Evolutionary conservation across 352 stramenopile species (phyloP).

Genomic region (Elongisporangium anandrum): DNA sequence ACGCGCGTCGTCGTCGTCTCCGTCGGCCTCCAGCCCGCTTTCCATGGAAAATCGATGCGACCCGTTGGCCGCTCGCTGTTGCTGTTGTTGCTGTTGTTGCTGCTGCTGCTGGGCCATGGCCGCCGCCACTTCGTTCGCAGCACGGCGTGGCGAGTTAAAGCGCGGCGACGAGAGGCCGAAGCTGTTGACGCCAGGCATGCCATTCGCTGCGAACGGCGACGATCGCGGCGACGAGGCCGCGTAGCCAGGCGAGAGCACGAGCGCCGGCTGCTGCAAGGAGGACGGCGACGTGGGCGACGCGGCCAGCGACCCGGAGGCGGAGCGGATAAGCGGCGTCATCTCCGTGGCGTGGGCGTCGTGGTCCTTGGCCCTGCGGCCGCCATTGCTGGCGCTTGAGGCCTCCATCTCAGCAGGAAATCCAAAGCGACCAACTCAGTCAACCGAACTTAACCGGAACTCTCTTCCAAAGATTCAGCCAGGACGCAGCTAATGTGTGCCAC

Average conservation of each 20-base stretch:
- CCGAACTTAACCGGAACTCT: neutral
- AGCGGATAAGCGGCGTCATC: constrained; percentile 53
- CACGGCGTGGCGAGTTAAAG: neutral
- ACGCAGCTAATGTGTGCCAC: neutral
- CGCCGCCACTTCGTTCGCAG: neutral
- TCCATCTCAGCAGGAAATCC: constrained; percentile 1
- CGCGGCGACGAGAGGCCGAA: neutral
- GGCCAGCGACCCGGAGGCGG: constrained; percentile 5
- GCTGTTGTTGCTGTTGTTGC: neutral
- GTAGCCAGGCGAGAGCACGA: constrained; percentile 38
- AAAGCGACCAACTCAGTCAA: neutral
- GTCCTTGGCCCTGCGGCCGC: constrained; percentile 1
- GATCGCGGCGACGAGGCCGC: constrained; percentile 37
- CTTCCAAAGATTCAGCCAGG: neutral
- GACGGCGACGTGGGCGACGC: constrained; percentile 1
- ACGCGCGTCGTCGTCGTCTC: constrained; percentile 13
- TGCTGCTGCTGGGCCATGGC: neutral
- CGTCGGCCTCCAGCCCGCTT: neutral
- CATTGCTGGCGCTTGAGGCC: constrained; percentile 3
- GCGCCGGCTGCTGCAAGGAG: constrained; percentile 3
- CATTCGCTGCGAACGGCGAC: constrained; percentile 14
- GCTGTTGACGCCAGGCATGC: neutral
- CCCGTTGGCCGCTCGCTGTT: neutral
- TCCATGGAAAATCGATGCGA: neutral
- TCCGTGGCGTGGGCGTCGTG: constrained; percentile 28